Base-by-base conservation (phyloP, 352 stramenopile genomes). In the Phytophthora quininea region DNA sequence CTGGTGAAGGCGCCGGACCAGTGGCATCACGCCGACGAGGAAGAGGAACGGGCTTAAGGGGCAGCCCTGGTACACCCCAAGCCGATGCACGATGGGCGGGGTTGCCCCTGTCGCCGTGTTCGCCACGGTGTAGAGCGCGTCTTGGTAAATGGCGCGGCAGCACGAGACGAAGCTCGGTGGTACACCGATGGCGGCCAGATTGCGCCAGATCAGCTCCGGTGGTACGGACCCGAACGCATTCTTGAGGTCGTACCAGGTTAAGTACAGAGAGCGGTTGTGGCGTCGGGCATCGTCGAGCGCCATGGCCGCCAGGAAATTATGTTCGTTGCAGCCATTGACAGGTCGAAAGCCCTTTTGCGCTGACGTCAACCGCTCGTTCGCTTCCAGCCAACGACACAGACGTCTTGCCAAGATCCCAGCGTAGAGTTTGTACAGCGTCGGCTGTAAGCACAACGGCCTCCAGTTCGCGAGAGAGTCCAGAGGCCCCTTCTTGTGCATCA, bases 401-500 rank as follows among this genome's bases (percentile, higher is more conserved):
- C 62, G 50, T 1, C 27, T 15, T 24, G 55, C 47, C 2, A 75
- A 48, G 4, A 75, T 5, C 1, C 56, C 38, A 1, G 63, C 35
- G 50, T 66, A 76, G 14, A 76, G 12, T 46, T 76, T 76, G 68
- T 69, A 76, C 15, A 76, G 32, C 29, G 62, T 46, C 1, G 15
- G 47, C 50, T 76, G 68, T 4, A 76, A 27, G 43, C 61, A 66
- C 49, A 74, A 71, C 31, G 64, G 56, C 6, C 70, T 19, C 61
- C 67, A 74, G 58, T 74, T 74, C 19, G 0, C 19, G 19, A 3
- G 2, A 2, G 14, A 55, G 40, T n/a, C 57, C 7, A n/a, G 14
- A 24, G 19, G 30, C 3, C 64, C 64, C n/a, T 74, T 70, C 64
- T 77, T 77, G 62, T 71, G 30, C n/a, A 77, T 3, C 0, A 76